A percentile compares a stretch with the other conserved stretches of the same genome.
Conservation (phyloP, 257 asterid genomes). For the Solanum phureja region DNA sequence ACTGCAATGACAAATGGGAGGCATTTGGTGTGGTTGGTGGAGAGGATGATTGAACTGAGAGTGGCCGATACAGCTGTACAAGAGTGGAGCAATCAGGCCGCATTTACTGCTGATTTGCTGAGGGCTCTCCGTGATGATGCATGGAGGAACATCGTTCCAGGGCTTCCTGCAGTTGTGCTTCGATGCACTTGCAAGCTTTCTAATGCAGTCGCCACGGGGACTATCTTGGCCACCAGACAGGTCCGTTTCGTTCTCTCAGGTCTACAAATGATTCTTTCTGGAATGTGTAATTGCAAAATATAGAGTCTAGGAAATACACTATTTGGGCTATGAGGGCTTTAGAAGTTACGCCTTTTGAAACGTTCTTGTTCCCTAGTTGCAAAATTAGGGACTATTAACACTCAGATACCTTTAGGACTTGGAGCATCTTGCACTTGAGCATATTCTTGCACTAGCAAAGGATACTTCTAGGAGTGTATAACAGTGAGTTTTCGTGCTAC, state of each 20-base stretch:
- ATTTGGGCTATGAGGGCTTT: background rate
- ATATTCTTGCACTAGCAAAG: background rate
- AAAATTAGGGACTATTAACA: background rate
- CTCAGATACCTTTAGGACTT: background rate
- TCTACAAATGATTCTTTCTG: background rate
- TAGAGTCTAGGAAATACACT: background rate
- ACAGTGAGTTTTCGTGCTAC: background rate
- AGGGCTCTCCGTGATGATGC: constrained; percentile 71
- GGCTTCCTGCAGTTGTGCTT: constrained; percentile 66
- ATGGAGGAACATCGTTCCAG: constrained; percentile 69
- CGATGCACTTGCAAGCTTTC: constrained; percentile 86
- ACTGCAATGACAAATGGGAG: constrained; percentile 69
- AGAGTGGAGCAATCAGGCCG: constrained; percentile 78
- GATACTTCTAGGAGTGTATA: background rate
- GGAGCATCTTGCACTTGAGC: background rate
- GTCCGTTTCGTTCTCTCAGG: constrained; percentile 18
- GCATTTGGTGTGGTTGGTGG: constrained; percentile 84
- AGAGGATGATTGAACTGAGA: constrained; percentile 91
- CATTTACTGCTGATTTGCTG: constrained; percentile 61
- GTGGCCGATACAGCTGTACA: constrained; percentile 83
- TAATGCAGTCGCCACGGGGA: constrained; percentile 62
- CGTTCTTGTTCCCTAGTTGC: background rate
- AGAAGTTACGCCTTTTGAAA: background rate
- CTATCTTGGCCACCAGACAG: constrained; percentile 66
- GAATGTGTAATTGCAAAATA: background rate